phyloP scores from a whole-genome alignment of 2,329 filamentous ascomycete genomes.

The Neophaeococcomyces aloes region DNA sequence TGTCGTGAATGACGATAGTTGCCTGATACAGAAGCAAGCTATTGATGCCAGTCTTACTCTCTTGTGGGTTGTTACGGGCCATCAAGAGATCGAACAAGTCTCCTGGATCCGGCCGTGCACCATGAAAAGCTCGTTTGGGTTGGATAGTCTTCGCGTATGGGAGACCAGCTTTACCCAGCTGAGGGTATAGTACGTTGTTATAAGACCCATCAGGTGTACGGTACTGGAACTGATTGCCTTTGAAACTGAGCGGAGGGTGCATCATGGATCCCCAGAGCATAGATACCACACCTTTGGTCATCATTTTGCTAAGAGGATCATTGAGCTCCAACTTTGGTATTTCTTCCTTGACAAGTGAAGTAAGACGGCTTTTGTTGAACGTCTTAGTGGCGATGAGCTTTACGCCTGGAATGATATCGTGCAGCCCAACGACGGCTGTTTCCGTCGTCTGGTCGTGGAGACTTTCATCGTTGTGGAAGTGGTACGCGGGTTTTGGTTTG shows the following conservation, averaged over 20 bases:
- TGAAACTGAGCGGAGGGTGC: slow-evolving; percentile 55
- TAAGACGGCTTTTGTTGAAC: too few species aligned
- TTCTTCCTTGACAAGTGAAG: too few species aligned
- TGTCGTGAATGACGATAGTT: slow-evolving; percentile 61
- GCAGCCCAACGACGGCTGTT: too few species aligned
- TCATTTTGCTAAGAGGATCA: too few species aligned
- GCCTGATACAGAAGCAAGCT: slow-evolving; percentile 64
- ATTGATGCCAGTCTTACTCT: slow-evolving; percentile 61
- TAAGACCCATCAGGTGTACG: slow-evolving; percentile 59
- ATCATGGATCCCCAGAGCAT: slow-evolving; percentile 63
- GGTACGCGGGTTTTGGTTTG: too few species aligned
- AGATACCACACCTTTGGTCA: too few species aligned
- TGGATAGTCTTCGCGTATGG: slow-evolving; percentile 56
- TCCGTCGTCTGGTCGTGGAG: too few species aligned
- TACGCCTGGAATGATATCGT: too few species aligned
- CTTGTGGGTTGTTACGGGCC: slow-evolving; percentile 33
- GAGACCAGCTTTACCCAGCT: slow-evolving; percentile 56
- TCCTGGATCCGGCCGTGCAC: slow-evolving; percentile 56
- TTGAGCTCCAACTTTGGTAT: too few species aligned
- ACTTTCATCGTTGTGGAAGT: too few species aligned
- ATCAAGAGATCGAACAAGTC: slow-evolving; percentile 37
- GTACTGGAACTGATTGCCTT: slow-evolving; percentile 50
- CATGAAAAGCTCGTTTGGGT: slow-evolving; percentile 44
- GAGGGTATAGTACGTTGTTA: slow-evolving; percentile 58
- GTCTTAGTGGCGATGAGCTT: too few species aligned